A percentile compares a stretch with the other conserved stretches of the same genome.
Evolutionary conservation across 345 rosid species (phyloP).

Genomic region (Kandelia obovata): DNA sequence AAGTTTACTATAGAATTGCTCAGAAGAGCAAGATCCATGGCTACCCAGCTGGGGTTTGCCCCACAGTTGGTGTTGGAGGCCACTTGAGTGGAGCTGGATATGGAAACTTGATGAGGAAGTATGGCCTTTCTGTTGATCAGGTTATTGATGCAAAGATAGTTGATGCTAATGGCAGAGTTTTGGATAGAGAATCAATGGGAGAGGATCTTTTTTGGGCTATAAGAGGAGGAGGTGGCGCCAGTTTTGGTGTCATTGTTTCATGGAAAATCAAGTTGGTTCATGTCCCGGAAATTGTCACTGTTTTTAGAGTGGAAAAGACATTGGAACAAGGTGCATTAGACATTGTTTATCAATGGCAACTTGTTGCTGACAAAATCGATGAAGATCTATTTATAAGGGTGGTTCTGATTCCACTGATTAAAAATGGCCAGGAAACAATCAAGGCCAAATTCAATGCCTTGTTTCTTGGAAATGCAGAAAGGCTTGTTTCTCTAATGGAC

Average conservation of each 20-base stretch:
- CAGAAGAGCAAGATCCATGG: constrained; percentile 6
- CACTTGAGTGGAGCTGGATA: constrained; percentile 13
- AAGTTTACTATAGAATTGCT: constrained; percentile 3
- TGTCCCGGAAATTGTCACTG: constrained; percentile 9
- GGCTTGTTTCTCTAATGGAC: constrained; percentile 15
- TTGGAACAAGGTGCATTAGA: constrained; percentile 14
- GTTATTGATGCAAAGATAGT: constrained; percentile 11
- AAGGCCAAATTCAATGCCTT: constrained; percentile 7
- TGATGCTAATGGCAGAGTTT: constrained; percentile 5
- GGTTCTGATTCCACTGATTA: constrained; percentile 29
- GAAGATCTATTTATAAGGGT: constrained; percentile 59
- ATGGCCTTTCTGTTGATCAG: constrained; percentile 7
- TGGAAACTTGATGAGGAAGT: constrained; percentile 16
- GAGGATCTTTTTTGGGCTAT: constrained; percentile 4
- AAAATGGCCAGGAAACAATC: constrained; percentile 20
- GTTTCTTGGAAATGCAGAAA: constrained; percentile 21
- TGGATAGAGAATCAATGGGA: constrained; percentile 7
- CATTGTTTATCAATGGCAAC: constrained; percentile 41
- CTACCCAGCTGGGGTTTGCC: constrained; percentile 14
- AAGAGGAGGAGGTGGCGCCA: constrained; percentile 9
- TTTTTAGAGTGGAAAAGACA: constrained; percentile 9
- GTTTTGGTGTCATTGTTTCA: constrained; percentile 12
- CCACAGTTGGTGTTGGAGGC: constrained; percentile 17
- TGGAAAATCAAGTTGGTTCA: constrained; percentile 10
- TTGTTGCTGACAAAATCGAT: constrained; percentile 47